Evolutionary conservation across 768 basidiomycete genomes (phyloP), one percentile per base, ranked within the genome.

Genomic region (Glaciozyma antarctica): DNA sequence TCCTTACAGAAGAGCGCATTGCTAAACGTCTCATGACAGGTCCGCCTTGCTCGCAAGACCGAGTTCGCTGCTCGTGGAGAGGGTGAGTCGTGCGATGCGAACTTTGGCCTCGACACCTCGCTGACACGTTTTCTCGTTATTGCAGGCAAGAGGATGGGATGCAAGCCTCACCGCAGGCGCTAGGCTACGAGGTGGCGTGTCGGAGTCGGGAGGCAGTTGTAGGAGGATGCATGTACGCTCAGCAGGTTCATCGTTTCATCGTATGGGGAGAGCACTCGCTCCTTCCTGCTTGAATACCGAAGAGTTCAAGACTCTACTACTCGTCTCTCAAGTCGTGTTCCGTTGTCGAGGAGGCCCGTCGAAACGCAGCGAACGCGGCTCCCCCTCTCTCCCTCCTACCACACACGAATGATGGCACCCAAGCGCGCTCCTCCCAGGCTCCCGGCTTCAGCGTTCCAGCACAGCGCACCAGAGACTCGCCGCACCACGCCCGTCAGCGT

Each of bases 371-470:
- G 38, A 41, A 41, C 38, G 32, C 38, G 13, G 13, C 38, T 15
- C 38, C 13, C 13, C 7, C 38, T 41, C 38, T 41, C 38, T 41
- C 7, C 12, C 38, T 41, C 38, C 38, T 41, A 41, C 38, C 38
- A 41, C 5, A 32, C 38, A 41, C 38, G 28, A n/a, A n/a, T n/a
- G n/a, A 34, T 28, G 26, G 13, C 28, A 24, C 21, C 53, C 32
- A 28, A 28, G 17, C 53, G 53, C 12, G 10, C 26, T 34, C 32
- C 32, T 34, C 32, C 81, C 80, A 71, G 86, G 61, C 81, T 81
- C 74, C 90, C 89, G 71, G 89, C 88, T 60, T 87, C 86, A 58
- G 79, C 75, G 59, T 84, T 81, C 22, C 86, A 41, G 38, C 38
- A 41, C 38, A 41, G 38, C 87, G 26, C 7, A 19, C 19, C 32